phyloP scores from a whole-genome alignment of 1,284 basidiomycete genomes.

The Trichosporon asahii region DNA sequence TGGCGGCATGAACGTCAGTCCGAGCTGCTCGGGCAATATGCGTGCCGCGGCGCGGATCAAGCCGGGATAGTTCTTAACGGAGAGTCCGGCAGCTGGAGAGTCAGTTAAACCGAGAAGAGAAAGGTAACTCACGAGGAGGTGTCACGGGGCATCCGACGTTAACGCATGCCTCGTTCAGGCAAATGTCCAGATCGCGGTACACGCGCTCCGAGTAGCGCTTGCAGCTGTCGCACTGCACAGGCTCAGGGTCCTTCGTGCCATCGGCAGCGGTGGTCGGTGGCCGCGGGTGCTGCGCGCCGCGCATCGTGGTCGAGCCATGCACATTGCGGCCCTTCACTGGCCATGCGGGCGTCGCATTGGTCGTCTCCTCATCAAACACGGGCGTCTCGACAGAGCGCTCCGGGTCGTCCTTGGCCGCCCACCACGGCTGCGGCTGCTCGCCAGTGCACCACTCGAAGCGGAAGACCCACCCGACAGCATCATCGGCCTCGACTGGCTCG shows the following conservation, averaged over 20 bases:
- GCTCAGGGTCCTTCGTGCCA: neutral
- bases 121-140: neutral
- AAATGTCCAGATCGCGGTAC: constrained; percentile 26
- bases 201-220: constrained; percentile 24
- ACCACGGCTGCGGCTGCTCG: constrained; percentile 39
- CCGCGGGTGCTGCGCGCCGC: constrained; percentile 6
- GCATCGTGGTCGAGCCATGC: constrained; percentile 23
- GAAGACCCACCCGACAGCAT: constrained; percentile 39
- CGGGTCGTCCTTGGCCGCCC: constrained; percentile 22
- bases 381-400: constrained; percentile 10
- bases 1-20: constrained; percentile 27
- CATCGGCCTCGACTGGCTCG: constrained; percentile 32
- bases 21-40: constrained; percentile 29
- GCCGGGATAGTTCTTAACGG: neutral
- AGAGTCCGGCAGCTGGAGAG: neutral
- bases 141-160: neutral
- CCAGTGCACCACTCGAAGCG: constrained; percentile 44
- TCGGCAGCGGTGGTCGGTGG: neutral
- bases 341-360: constrained; percentile 16
- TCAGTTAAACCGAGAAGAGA: neutral
- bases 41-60: constrained; percentile 17
- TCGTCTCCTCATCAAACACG: constrained; percentile 2
- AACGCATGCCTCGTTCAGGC: constrained; percentile 33
- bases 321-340: constrained; percentile 22
- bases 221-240: constrained; percentile 4